phyloP scores from a whole-genome alignment of 768 basidiomycete genomes.

The Termitomyces sp. region DNA sequence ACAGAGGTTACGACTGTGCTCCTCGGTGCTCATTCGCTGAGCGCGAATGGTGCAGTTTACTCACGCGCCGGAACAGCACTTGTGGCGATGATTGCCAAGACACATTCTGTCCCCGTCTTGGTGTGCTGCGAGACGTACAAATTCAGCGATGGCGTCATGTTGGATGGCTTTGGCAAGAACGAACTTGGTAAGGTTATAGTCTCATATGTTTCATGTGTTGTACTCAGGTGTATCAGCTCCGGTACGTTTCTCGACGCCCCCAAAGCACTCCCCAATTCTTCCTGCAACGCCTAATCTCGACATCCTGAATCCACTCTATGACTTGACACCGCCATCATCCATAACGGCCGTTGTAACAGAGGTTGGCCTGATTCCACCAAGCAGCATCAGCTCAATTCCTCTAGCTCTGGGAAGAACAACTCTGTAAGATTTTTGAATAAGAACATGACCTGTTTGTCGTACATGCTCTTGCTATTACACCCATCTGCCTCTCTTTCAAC shows the following conservation, averaged over 20 bases:
- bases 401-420: slow-evolving; percentile 55
- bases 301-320: slow-evolving; percentile 85
- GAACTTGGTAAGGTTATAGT: slow-evolving; percentile 67
- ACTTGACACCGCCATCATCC: slow-evolving; percentile 85
- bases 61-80: slow-evolving; percentile 93
- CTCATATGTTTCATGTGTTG: background rate
- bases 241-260: slow-evolving; percentile 23
- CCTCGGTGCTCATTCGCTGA: slow-evolving; percentile 90
- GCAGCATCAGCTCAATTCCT: slow-evolving; percentile 81
- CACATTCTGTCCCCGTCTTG: slow-evolving; percentile 84
- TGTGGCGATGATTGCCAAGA: slow-evolving; percentile 94
- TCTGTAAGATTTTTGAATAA: slow-evolving; percentile 22
- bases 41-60: slow-evolving; percentile 92
- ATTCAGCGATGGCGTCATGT: slow-evolving; percentile 86
- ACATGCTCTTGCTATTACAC: slow-evolving; percentile 3
- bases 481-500: slow-evolving; percentile 4
- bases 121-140: slow-evolving; percentile 99
- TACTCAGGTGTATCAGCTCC: slow-evolving; percentile 25
- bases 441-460: slow-evolving; percentile 3
- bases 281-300: slow-evolving; percentile 53
- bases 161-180: slow-evolving; percentile 95
- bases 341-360: slow-evolving; percentile 98
- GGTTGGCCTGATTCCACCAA: slow-evolving; percentile 92
- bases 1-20: slow-evolving; percentile 81
- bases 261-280: slow-evolving; percentile 17